A percentile compares a stretch with the other conserved stretches of the same genome.
These are phyloP conservation scores for Salix suchowensis DNA, from an alignment of 345 rosid species.

Conservation along the genomic window DNA sequence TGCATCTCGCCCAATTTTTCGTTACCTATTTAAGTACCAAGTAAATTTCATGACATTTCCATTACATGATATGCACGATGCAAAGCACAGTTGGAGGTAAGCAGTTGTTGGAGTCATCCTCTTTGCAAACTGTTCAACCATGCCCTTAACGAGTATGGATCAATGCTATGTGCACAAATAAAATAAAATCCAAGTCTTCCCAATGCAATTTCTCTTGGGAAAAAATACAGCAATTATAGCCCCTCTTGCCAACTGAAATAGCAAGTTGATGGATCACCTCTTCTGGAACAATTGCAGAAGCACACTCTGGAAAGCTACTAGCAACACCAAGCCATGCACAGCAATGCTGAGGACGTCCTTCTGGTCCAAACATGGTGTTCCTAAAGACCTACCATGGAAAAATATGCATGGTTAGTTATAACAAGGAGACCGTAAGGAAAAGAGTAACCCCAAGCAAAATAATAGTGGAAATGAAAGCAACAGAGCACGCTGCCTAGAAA, in stretches of 20 bases:
- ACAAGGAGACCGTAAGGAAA: background rate
- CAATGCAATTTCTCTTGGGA: too few relatives aligned
- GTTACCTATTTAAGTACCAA: constrained; percentile 54
- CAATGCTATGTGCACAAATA: background rate
- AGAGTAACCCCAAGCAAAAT: background rate
- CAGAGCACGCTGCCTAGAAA: background rate
- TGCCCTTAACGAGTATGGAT: background rate
- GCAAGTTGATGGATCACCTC: constrained; percentile 49
- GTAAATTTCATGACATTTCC: background rate
- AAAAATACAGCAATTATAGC: background rate
- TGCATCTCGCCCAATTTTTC: constrained; percentile 91
- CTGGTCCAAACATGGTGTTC: constrained; percentile 99
- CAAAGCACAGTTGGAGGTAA: background rate
- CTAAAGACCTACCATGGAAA: constrained; percentile 71
- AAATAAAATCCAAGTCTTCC: background rate
- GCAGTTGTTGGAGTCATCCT: background rate
- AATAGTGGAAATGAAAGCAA: background rate
- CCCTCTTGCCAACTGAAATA: background rate
- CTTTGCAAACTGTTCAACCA: background rate
- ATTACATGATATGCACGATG: background rate
- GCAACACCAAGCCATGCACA: constrained; percentile 99
- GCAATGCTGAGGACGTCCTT: constrained; percentile 99
- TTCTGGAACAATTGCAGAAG: constrained; percentile 85
- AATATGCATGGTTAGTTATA: background rate
- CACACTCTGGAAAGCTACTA: constrained; percentile 38